These are phyloP conservation scores for Coemansia sp. DNA, from an alignment of 192 early-diverging fungal species.

Conservation along the genomic window DNA sequence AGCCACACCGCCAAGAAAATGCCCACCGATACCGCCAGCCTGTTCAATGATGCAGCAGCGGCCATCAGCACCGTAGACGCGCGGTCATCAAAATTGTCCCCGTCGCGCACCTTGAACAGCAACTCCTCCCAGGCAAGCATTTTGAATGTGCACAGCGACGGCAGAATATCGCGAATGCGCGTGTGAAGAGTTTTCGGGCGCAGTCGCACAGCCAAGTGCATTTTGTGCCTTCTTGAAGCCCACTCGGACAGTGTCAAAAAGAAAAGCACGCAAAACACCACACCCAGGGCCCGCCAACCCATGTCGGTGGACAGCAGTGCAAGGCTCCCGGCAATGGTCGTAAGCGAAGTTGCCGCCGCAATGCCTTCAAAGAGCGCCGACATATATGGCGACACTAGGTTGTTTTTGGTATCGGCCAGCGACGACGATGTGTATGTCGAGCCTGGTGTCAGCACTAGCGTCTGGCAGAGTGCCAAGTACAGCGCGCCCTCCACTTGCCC, in stretches of 20 bases:
- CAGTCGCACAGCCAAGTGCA: neutral
- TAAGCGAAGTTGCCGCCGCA: neutral
- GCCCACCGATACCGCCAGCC: constrained; percentile 5
- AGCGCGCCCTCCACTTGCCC: constrained; percentile 10
- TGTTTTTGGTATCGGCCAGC: constrained; percentile 1
- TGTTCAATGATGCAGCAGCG: constrained; percentile 8
- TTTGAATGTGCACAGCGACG: constrained; percentile 26
- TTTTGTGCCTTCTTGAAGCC: constrained; percentile 11
- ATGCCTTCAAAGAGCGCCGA: constrained; percentile 4
- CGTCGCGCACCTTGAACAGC: constrained; percentile 5
- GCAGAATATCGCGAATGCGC: constrained; percentile 20
- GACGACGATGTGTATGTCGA: constrained; percentile 5
- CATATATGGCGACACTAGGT: constrained; percentile 14
- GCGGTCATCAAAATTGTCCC: constrained; percentile 24
- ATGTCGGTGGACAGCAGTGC: constrained; percentile 18
- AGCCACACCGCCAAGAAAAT: constrained; percentile 12
- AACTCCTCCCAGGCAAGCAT: constrained; percentile 21
- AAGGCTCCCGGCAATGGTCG: constrained; percentile 14
- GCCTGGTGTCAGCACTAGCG: constrained; percentile 6
- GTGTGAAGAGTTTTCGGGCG: constrained; percentile 14
- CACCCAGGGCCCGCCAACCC: constrained; percentile 5
- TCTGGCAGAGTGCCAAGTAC: constrained; percentile 10
- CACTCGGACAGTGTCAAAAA: constrained; percentile 12
- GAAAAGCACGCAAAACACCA: neutral
- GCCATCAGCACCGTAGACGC: neutral